phyloP scores from a whole-genome alignment of 1,284 basidiomycete species.

The Malassezia japonica region DNA sequence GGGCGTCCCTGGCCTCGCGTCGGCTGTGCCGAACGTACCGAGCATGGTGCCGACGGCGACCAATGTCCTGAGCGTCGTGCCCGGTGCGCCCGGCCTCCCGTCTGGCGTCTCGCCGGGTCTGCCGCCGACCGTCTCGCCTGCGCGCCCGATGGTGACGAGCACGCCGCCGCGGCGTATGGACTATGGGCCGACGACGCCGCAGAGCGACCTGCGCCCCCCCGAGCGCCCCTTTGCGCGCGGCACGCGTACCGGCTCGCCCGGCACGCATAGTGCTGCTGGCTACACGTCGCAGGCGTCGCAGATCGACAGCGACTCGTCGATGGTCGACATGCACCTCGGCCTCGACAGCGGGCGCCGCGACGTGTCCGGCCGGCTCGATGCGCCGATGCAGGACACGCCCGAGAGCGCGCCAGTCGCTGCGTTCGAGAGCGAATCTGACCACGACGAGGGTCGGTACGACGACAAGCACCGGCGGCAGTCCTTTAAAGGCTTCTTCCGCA shows the following conservation, averaged over 20 bases:
- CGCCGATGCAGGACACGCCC: too few relatives aligned
- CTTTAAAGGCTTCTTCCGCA: constrained; percentile 15
- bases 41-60: neutral
- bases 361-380: neutral
- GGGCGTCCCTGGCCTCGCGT: neutral
- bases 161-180: constrained; percentile 8
- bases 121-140: too few relatives aligned
- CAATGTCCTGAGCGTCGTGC: constrained; percentile 9
- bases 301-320: constrained; percentile 44
- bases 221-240: constrained; percentile 27
- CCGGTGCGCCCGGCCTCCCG: constrained; percentile 2
- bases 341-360: constrained; percentile 20
- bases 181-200: constrained; percentile 12
- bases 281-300: constrained; percentile 39
- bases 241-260: neutral
- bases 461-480: constrained; percentile 13
- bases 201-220: constrained; percentile 29
- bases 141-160: neutral
- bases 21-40: neutral
- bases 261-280: constrained; percentile 1
- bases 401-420: neutral
- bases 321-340: constrained; percentile 51
- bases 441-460: constrained; percentile 3
- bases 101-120: neutral
- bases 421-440: constrained; percentile 7